These are phyloP conservation scores for Samsoniella hepiali DNA, from an alignment of 2,329 filamentous ascomycete species.

Conservation along the genomic window DNA sequence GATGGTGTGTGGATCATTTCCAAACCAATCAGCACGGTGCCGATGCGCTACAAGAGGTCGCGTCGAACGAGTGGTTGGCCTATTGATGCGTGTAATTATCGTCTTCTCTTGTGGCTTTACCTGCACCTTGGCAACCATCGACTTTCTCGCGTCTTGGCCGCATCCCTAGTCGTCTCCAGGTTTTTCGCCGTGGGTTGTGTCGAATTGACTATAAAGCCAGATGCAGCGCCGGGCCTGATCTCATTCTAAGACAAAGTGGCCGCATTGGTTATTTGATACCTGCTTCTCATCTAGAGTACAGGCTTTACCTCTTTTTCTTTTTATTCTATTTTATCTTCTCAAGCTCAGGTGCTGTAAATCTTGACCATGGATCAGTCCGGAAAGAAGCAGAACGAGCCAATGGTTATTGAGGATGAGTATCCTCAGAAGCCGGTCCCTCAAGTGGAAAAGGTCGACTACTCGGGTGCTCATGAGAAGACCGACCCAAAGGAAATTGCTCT, in stretches of 20 bases:
- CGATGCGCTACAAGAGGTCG: too few species aligned
- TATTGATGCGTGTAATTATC: too few species aligned
- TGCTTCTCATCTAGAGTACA: not conserved
- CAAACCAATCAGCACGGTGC: not conserved
- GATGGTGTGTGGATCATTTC: not conserved
- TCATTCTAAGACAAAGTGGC: not conserved
- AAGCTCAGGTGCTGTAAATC: not conserved
- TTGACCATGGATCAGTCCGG: not conserved
- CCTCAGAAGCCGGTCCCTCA: slow-evolving; percentile 22
- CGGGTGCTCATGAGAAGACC: slow-evolving; percentile 37
- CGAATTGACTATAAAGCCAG: not conserved
- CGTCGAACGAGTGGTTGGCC: too few species aligned
- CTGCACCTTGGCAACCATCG: not conserved
- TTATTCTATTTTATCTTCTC: too few species aligned
- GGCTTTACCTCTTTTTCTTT: not conserved
- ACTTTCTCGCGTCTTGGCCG: not conserved
- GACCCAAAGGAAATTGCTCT: slow-evolving; percentile 38
- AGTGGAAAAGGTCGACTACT: slow-evolving; percentile 33
- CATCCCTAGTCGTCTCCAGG: not conserved
- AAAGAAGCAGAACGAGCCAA: not conserved
- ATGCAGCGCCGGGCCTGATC: not conserved
- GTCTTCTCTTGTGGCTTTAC: not conserved
- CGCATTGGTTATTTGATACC: too few species aligned
- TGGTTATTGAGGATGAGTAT: slow-evolving; percentile 7
- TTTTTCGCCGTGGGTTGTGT: not conserved